These are phyloP conservation scores for Coniella lustricola DNA, from an alignment of 2,329 filamentous ascomycete species.

Conservation along the genomic window DNA sequence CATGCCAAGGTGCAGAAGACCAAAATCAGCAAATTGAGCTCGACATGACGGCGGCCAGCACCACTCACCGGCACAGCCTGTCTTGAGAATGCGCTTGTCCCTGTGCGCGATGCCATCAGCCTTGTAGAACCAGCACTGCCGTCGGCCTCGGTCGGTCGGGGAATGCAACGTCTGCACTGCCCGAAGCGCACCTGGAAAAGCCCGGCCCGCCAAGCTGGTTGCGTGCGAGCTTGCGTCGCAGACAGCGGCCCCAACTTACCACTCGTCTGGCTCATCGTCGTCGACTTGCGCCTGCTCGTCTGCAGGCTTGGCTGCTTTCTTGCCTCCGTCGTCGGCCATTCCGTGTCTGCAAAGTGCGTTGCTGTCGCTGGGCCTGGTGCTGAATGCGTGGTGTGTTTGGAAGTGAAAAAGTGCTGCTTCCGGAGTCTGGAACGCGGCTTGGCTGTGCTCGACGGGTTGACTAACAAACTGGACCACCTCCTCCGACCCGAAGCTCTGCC, in stretches of 20 bases:
- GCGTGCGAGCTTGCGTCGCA: too few species aligned
- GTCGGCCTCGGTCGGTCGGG: not conserved
- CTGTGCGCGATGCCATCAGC: constrained; percentile 37
- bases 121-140: too few species aligned
- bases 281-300: constrained; percentile 41
- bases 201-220: not conserved
- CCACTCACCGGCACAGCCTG: constrained; percentile 74
- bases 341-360: not conserved
- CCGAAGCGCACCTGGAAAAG: too few species aligned
- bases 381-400: constrained; percentile 23
- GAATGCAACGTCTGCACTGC: too few species aligned
- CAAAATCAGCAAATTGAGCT: not conserved
- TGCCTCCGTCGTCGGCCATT: constrained; percentile 38
- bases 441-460: not conserved
- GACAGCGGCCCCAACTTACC: constrained; percentile 48
- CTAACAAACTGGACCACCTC: too few species aligned
- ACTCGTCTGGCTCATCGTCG: constrained; percentile 91
- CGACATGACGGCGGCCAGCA: not conserved
- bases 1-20: too few species aligned
- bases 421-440: constrained; percentile 8
- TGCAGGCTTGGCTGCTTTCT: constrained; percentile 39
- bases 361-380: too few species aligned
- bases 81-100: constrained; percentile 97
- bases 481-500: not conserved
- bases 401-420: not conserved